phyloP scores from a whole-genome alignment of 257 asterid genomes.

The Solanum pimpinellifolium region DNA sequence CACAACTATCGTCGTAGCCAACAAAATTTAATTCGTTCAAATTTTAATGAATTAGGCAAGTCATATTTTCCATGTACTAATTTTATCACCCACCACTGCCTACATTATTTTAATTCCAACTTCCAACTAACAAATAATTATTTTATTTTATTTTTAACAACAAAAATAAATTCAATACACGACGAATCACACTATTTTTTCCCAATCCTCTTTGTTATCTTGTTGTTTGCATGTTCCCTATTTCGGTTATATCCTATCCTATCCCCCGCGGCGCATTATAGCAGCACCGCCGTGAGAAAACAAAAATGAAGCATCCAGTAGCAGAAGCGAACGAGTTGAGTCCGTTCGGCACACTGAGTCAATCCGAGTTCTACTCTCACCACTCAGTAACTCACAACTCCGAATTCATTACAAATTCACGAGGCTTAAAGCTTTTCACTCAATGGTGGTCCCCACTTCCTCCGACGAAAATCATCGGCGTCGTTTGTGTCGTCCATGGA shows the following conservation, averaged over 20 bases:
- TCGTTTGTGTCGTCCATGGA: constrained; percentile 82
- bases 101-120: background rate
- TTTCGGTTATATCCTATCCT: background rate
- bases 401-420: constrained; percentile 57
- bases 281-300: background rate
- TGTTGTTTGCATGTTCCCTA: background rate
- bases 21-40: background rate
- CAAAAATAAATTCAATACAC: background rate
- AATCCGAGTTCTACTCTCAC: constrained; percentile 65
- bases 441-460: constrained; percentile 84
- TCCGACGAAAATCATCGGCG: constrained; percentile 33
- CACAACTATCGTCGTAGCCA: background rate
- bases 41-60: background rate
- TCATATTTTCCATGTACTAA: background rate
- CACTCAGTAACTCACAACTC: constrained; percentile 66
- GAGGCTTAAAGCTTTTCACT: constrained; percentile 76
- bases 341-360: constrained; percentile 61
- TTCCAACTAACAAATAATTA: background rate
- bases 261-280: background rate
- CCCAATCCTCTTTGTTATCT: background rate
- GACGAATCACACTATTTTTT: background rate
- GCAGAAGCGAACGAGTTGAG: constrained; percentile 66
- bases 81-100: background rate
- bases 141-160: background rate
- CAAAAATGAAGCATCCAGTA: constrained; percentile 49